Base-by-base conservation (phyloP, 305 asterid species). In the Fraxinus albicans region DNA sequence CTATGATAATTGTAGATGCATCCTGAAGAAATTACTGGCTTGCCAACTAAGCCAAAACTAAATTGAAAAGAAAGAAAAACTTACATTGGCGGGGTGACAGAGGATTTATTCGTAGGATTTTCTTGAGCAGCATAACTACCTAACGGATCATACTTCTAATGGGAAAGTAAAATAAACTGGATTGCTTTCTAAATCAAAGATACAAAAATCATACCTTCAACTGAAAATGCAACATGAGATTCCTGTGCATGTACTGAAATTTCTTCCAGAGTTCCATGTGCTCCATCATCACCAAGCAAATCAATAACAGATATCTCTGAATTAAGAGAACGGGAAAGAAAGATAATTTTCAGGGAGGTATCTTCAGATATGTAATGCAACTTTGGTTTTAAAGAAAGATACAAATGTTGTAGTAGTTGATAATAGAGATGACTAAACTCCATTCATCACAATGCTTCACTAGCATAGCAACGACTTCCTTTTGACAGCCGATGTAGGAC, bases 201-300 rank as follows among this genome's bases (percentile, higher is more conserved):
- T 78, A 60, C 34, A 47, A 65, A 85, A 13, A 83, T 40, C 69
- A 31, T 87, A 96, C 98, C 99, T 93, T 93, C 95, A 89, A 96
- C 84, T 77, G 98, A 90, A 88, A 96, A 96, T 76, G 98, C 92
- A 73, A 94, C 97, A 92, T 93, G 98, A 88, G 89, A 88, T 91
- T 96, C 99, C 87, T 81, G 90, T 75, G 82, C 85, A 77, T 81
- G 89, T 69, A 80, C 84, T 77, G 86, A 88, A 79, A 73, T 81
- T 84, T 85, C 90, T 73, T 79, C 88, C 23, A 79, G 83, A 78
- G 79, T 78, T 78, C 76, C 76, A 80, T 81, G 88, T 44, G 91
- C 86, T 84, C 90, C 93, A 85, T 88, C 92, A 83, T 93, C 97
- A 81, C 92, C 92, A 73, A 96, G 93, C 88, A 96, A 88, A 80